A percentile compares a stretch with the other conserved stretches of the same genome.
These are phyloP conservation scores for Lumnitzera racemosa DNA, from an alignment of 345 rosid species.

Conservation along the genomic window DNA sequence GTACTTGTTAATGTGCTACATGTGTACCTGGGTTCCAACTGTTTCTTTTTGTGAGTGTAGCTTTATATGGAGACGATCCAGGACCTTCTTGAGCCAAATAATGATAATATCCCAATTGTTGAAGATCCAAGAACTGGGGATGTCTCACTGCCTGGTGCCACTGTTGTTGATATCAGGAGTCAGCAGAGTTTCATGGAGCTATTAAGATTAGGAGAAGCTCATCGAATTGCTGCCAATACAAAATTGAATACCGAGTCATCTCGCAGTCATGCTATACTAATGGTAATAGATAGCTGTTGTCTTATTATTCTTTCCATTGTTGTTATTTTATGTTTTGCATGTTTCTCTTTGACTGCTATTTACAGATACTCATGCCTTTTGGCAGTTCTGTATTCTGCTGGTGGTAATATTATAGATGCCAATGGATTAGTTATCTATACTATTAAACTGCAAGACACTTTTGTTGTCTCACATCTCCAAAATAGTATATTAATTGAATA, in stretches of 20 bases:
- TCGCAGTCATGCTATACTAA: slow-evolving; percentile 93
- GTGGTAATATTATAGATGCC: too few relatives aligned
- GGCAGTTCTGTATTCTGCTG: background rate
- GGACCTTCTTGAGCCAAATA: slow-evolving; percentile 90
- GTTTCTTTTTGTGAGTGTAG: slow-evolving; percentile 26
- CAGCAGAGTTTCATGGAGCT: slow-evolving; percentile 73
- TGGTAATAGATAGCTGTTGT: slow-evolving; percentile 27
- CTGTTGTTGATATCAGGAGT: slow-evolving; percentile 70
- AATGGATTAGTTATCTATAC: too few relatives aligned
- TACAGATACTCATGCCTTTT: background rate
- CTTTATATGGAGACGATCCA: slow-evolving; percentile 97
- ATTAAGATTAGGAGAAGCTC: slow-evolving; percentile 75
- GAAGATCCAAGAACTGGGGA: slow-evolving; percentile 96
- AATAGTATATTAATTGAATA: too few relatives aligned
- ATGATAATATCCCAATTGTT: slow-evolving; percentile 75
- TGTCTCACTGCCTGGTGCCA: slow-evolving; percentile 90
- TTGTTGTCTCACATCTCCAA: too few relatives aligned
- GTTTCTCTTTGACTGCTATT: slow-evolving; percentile 9
- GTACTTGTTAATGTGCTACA: too few relatives aligned
- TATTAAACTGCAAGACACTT: too few relatives aligned
- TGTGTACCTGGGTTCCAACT: too few relatives aligned
- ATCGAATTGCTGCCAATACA: slow-evolving; percentile 96
- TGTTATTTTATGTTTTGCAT: background rate
- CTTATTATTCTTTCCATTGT: slow-evolving; percentile 7
- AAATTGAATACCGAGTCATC: slow-evolving; percentile 92